Evolutionary conservation across 2,329 filamentous ascomycete species (phyloP), one percentile per base, ranked within the genome.

Genomic region (Ascochyta rabiei): DNA sequence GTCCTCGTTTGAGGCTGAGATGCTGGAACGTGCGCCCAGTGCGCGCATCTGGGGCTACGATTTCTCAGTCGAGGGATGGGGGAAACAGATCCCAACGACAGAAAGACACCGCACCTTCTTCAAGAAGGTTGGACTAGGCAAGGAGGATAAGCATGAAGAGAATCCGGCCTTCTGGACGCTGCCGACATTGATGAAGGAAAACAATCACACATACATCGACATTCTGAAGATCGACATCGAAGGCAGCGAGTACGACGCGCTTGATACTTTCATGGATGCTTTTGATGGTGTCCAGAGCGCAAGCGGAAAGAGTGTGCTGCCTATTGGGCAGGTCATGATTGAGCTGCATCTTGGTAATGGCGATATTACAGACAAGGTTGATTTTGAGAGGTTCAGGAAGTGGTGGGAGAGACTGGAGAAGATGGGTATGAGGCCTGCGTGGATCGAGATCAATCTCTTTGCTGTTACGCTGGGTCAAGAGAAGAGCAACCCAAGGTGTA

Each of bases 211-310:
- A 2, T 72, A 73, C 49, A 71, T 73, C 41, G 70, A 73, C 40
- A 70, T 73, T 19, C 48, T 73, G 31, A 73, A 72, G 51, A 70
- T 73, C 46, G 70, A 73, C 38, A 63, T 73, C 47, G 70, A 73
- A 50, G 70, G 69, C 43, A 62, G 59, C 44, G 70, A 72, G 39
- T 72, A 70, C 58, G 61, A 64, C 4, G 66, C 68, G 3, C 57
- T 71, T 0, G 68, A 71, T 47, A 62, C 69, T 0, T 59, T 71
- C 35, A 72, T 72, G 70, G 63, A 71, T 34, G 63, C 61, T 16
- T 67, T 71, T 38, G 64, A 67, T 6, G 53, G 53, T 15, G 49
- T 59, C 18, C 55, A 61, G 28, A 56, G 57, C 13, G 61, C 58
- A 3, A 61, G 57, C 10, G 65, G 62, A 7, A 58, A 59, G 5